Percentiles rank a stretch among this genome's conserved stretches.
Conservation (phyloP, 1,284 basidiomycete genomes). For the Cutaneotrichosporon sp. region DNA sequence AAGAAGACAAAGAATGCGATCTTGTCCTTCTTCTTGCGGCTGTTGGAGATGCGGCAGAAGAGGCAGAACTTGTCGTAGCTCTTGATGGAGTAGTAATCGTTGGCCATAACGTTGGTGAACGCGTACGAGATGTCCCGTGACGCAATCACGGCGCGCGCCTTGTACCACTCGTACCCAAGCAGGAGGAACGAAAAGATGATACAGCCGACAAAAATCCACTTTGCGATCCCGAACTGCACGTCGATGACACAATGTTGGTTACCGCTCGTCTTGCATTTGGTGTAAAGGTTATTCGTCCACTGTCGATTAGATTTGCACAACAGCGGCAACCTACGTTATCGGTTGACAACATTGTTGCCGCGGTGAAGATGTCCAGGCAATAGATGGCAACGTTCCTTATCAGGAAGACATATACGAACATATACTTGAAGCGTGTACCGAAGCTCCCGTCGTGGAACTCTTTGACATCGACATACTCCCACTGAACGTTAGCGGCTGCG, state of each 20-base stretch:
- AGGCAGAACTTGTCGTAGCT: slow-evolving; percentile 98
- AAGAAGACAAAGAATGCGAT: slow-evolving; percentile 99
- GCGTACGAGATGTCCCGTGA: slow-evolving; percentile 95
- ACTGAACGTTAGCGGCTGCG: slow-evolving; percentile 53
- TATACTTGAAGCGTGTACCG: slow-evolving; percentile 82
- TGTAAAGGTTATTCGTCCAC: slow-evolving; percentile 12
- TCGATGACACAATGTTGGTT: slow-evolving; percentile 75
- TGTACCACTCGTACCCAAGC: slow-evolving; percentile 84
- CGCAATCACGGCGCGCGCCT: slow-evolving; percentile 85
- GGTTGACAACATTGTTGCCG: slow-evolving; percentile 91
- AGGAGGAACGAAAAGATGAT: slow-evolving; percentile 96
- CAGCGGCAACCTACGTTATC: slow-evolving; percentile 49
- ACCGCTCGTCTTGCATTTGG: slow-evolving; percentile 59
- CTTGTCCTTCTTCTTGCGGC: slow-evolving; percentile 92
- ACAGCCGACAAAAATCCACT: slow-evolving; percentile 96
- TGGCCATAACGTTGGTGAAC: slow-evolving; percentile 95
- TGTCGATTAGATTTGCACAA: not conserved
- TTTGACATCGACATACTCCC: slow-evolving; percentile 85
- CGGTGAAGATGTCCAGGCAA: slow-evolving; percentile 95
- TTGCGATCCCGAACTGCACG: slow-evolving; percentile 82
- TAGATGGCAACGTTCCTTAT: slow-evolving; percentile 95
- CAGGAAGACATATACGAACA: slow-evolving; percentile 84
- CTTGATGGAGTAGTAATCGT: slow-evolving; percentile 86
- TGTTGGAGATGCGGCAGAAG: slow-evolving; percentile 92
- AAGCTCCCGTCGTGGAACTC: slow-evolving; percentile 87